Evolutionary conservation across 2,329 filamentous ascomycete genomes (phyloP), one percentile per base, ranked within the genome.

Genomic region (Aspergillus felis): DNA sequence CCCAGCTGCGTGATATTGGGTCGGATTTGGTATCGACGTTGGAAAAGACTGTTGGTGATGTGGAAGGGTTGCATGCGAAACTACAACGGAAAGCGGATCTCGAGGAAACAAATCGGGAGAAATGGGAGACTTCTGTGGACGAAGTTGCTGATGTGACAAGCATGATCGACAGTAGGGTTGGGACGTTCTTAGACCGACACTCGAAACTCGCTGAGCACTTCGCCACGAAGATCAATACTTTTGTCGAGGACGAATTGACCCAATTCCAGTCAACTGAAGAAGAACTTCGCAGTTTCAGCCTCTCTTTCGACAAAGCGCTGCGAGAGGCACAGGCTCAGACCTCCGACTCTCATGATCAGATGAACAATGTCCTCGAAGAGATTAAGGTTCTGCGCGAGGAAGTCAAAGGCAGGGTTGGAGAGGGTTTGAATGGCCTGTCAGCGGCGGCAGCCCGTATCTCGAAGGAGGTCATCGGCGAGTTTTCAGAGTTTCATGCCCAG

Each of bases 351-450:
- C 90, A 89, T 67, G 86, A 92, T 50, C 89, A 92, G 56, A 92
- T 97, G 90, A 92, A 97, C 66, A 80, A 84, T n/a, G 88, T 96
- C 1, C 81, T 99, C 9, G 90, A 94, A 67, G 93, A 96, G 71
- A 96, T 97, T 71, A 92, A 92, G 71, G 86, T 84, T n/a, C 81
- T 97, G 25, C 86, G 93, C 24, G 90, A 96, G 71, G 87, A 90
- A 54, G 91, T 97, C 53, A 97, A 97, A 78, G 81, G 84, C 51
- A 88, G 89, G 60, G 90, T 97, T 50, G 90, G 91, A 2, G 87
- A 92, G 68, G 93, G 92, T 8, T 80, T 97, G 47, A 87, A 91
- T 66, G 87, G 91, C 27, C 85, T 97, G 24, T 92, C 92, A 2
- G 83, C 83, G 10, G 91, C 92, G 9, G 92, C 93, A 1, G 91